phyloP scores from a whole-genome alignment of 495 filamentous ascomycete species.

The Penicillium cinerascens region DNA sequence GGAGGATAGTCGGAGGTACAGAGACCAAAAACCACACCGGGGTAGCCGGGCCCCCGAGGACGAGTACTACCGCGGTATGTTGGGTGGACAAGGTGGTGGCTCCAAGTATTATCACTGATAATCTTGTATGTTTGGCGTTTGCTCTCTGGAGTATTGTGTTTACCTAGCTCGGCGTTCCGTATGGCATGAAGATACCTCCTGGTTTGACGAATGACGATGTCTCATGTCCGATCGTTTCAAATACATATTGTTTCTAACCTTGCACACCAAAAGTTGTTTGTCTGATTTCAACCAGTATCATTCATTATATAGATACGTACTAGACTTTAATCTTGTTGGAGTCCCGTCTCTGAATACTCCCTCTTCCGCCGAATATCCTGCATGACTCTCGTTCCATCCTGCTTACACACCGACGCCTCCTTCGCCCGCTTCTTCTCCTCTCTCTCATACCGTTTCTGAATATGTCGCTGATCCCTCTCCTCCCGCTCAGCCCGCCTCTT shows the following conservation, averaged over 20 bases:
- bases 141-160: conserved; percentile 1
- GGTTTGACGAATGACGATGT: conserved; percentile 19
- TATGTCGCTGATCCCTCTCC: conserved; percentile 33
- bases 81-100: conserved; percentile 34
- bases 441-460: conserved; percentile 35
- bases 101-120: conserved; percentile 35
- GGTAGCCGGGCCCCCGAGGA: conserved; percentile 26
- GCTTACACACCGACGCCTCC: conserved; percentile 31
- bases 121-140: conserved; percentile 2
- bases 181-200: conserved; percentile 24
- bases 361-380: conserved; percentile 22
- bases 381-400: conserved; percentile 35
- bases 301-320: neutral
- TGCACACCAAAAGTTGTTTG: neutral
- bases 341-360: neutral
- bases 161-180: conserved; percentile 19
- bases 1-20: conserved; percentile 30
- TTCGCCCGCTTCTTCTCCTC: conserved; percentile 39
- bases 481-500: conserved; percentile 35
- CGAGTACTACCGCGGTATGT: conserved; percentile 41
- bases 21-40: conserved; percentile 20
- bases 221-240: conserved; percentile 8
- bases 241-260: neutral
- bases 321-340: neutral
- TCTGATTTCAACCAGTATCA: neutral